Evolutionary conservation across 2,329 filamentous ascomycete species (phyloP).

Genomic region (Cordyceps sp.): DNA sequence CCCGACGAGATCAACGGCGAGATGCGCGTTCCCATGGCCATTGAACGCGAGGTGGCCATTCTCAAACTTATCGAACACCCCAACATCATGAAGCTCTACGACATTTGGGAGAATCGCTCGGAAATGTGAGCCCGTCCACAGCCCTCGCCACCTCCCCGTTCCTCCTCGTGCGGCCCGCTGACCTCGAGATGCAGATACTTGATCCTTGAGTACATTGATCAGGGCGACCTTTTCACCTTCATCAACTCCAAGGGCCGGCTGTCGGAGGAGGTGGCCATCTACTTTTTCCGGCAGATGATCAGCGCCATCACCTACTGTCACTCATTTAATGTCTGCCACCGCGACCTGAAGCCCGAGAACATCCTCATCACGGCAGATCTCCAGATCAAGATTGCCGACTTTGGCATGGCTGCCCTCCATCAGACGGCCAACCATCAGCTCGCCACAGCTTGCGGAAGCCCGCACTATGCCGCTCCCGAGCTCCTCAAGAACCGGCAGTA

Average conservation of each 20-base stretch:
- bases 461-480: slow-evolving; percentile 91
- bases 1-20: slow-evolving; percentile 41
- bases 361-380: slow-evolving; percentile 66
- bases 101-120: slow-evolving; percentile 94
- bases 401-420: slow-evolving; percentile 87
- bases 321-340: slow-evolving; percentile 85
- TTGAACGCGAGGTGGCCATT: slow-evolving; percentile 90
- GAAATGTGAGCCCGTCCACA: slow-evolving; percentile 54
- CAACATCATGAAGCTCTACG: slow-evolving; percentile 85
- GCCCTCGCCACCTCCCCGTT: background rate
- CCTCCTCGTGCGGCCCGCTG: slow-evolving; percentile 1
- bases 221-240: slow-evolving; percentile 69
- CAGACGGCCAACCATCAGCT: slow-evolving; percentile 67
- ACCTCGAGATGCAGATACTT: slow-evolving; percentile 50
- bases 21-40: slow-evolving; percentile 65
- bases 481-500: slow-evolving; percentile 66
- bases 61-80: slow-evolving; percentile 93
- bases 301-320: slow-evolving; percentile 87
- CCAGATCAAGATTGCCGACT: slow-evolving; percentile 87
- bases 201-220: slow-evolving; percentile 79
- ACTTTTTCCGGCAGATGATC: slow-evolving; percentile 84
- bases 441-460: slow-evolving; percentile 84
- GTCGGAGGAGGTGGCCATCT: slow-evolving; percentile 63
- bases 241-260: slow-evolving; percentile 62
- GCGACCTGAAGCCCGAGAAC: slow-evolving; percentile 93